phyloP scores from a whole-genome alignment of 2,329 filamentous ascomycete species.

The Pseudocercospora eumusae region DNA sequence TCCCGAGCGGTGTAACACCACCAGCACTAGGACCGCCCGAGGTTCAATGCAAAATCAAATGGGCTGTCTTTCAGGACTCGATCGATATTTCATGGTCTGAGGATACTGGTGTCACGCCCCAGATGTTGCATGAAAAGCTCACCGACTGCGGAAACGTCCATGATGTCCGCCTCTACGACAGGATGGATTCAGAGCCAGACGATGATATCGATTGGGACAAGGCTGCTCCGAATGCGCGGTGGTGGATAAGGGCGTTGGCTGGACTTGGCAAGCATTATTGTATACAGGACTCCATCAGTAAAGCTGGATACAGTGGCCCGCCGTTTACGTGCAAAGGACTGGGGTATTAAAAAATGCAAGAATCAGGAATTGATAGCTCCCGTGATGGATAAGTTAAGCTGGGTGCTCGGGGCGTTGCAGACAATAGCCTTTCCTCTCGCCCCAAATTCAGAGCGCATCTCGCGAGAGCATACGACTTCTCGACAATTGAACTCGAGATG shows the following conservation, averaged over 20 bases:
- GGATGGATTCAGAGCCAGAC: not conserved
- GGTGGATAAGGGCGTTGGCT: not conserved
- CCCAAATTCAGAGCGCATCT: too few relatives aligned
- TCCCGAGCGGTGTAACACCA: not conserved
- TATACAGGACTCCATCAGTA: not conserved
- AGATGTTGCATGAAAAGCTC: not conserved
- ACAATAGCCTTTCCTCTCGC: too few relatives aligned
- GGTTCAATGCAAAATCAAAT: not conserved
- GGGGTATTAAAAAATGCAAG: not conserved
- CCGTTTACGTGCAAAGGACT: not conserved
- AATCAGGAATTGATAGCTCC: not conserved
- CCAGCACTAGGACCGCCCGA: not conserved
- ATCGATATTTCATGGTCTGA: not conserved
- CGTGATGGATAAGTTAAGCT: too few relatives aligned
- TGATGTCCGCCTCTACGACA: not conserved
- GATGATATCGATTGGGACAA: not conserved
- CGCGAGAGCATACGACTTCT: too few relatives aligned
- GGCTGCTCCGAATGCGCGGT: not conserved
- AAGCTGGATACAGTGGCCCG: not conserved
- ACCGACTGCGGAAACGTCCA: not conserved
- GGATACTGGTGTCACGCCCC: not conserved
- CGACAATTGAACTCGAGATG: too few relatives aligned
- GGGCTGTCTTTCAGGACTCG: not conserved
- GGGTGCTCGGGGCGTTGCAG: too few relatives aligned
- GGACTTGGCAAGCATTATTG: not conserved